Evolutionary conservation across 148 eudicot species (phyloP).

Genomic region (Chenopodium formosanum): DNA sequence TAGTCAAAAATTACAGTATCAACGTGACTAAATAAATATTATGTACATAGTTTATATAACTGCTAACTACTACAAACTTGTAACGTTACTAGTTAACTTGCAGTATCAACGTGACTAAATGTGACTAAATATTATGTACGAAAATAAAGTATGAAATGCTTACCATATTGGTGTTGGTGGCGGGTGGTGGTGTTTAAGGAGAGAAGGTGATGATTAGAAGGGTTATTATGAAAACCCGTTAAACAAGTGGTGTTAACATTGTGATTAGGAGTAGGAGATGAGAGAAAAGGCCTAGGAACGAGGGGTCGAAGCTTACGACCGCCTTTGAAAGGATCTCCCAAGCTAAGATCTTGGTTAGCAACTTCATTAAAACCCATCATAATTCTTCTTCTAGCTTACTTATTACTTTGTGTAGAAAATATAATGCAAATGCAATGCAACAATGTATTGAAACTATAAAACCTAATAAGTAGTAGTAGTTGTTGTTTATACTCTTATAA

Average conservation of each 20-base stretch:
- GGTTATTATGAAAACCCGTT: constrained; percentile 23
- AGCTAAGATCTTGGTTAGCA: constrained; percentile 31
- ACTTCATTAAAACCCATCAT: constrained; percentile 55
- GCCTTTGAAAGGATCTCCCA: constrained; percentile 43
- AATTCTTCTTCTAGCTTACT: not conserved
- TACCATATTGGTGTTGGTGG: constrained; percentile 18
- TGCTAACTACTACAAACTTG: not conserved
- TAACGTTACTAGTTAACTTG: not conserved
- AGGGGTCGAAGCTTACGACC: constrained; percentile 48
- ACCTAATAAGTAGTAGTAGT: constrained; percentile 9
- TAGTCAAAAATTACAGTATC: not conserved
- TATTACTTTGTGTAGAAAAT: not conserved
- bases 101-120: not conserved
- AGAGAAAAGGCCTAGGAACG: constrained; percentile 33
- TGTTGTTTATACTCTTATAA: not conserved
- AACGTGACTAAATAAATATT: not conserved
- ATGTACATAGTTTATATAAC: no score
- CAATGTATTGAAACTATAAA: not conserved
- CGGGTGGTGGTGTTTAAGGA: constrained; percentile 21
- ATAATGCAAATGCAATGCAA: not conserved
- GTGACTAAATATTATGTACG: no score
- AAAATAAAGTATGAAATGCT: not conserved
- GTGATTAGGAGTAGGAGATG: constrained; percentile 20
- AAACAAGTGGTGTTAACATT: constrained; percentile 24
- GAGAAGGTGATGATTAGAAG: constrained; percentile 18